Evolutionary conservation across 306 rosid species (phyloP).

Genomic region (Prunus campanulata): DNA sequence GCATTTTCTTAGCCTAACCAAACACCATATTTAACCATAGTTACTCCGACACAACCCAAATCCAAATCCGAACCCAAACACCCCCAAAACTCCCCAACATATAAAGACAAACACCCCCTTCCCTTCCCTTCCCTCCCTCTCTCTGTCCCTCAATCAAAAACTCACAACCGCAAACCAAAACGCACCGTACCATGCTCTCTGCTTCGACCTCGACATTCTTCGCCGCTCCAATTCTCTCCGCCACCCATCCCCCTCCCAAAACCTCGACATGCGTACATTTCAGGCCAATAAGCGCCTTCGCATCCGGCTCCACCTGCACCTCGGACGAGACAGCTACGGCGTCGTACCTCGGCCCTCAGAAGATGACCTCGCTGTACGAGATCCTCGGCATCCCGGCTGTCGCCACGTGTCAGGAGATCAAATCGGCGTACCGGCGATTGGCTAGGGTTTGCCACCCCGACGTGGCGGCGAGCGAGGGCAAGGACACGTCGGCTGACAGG

Average conservation of each 20-base stretch:
- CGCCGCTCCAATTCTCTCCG: background rate
- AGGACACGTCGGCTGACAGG: constrained; percentile 65
- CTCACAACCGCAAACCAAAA: background rate
- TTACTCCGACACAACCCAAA: background rate
- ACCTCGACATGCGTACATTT: constrained; percentile 23
- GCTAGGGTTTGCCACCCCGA: constrained; percentile 89
- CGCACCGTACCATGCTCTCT: constrained; percentile 27
- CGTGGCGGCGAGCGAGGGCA: constrained; percentile 54
- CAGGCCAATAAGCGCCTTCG: constrained; percentile 27
- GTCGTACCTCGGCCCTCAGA: constrained; percentile 29
- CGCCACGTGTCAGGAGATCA: constrained; percentile 76
- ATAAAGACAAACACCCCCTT: background rate
- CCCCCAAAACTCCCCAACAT: background rate
- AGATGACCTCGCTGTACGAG: constrained; percentile 52
- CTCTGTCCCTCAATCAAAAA: no score
- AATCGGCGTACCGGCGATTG: constrained; percentile 71
- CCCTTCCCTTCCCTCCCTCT: no score
- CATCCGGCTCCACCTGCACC: constrained; percentile 33
- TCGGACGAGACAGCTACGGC: constrained; percentile 25
- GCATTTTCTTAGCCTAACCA: background rate
- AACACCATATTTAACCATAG: constrained; percentile 14
- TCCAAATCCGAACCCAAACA: background rate
- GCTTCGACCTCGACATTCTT: background rate
- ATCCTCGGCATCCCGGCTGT: constrained; percentile 66
- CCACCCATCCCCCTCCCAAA: background rate